These are phyloP conservation scores for Alternaria gaisen DNA, from an alignment of 2,329 filamentous ascomycete genomes.

Conservation along the genomic window DNA sequence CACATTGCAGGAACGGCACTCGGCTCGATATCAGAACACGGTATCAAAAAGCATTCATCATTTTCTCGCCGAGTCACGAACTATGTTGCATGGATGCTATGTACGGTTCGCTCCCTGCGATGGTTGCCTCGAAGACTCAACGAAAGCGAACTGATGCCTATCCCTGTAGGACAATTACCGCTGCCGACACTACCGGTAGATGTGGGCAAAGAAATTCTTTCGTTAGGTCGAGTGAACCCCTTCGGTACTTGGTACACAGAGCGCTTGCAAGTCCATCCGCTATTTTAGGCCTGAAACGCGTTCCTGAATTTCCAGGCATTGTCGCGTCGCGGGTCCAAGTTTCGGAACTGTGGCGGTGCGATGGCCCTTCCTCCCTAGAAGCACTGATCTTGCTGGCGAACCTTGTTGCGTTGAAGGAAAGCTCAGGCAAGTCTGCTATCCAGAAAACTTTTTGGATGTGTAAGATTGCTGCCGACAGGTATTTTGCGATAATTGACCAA, in stretches of 20 bases:
- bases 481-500: not conserved
- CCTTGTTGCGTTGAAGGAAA: not conserved
- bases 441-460: not conserved
- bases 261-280: not conserved
- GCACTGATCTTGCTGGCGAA: slow-evolving; percentile 1
- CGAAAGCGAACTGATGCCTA: not conserved
- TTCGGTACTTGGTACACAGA: not conserved
- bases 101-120: not conserved
- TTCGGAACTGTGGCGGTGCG: slow-evolving; percentile 8
- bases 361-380: not conserved
- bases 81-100: not conserved
- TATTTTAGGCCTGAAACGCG: slow-evolving; percentile 10
- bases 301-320: not conserved
- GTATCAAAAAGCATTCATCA: not conserved
- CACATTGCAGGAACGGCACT: not conserved
- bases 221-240: not conserved
- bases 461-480: not conserved
- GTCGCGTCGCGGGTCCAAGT: not conserved
- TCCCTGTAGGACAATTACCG: not conserved
- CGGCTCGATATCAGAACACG: not conserved
- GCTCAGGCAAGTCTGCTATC: not conserved
- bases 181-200: not conserved
- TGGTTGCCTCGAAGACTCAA: not conserved
- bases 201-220: not conserved
- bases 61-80: not conserved